A percentile compares a stretch with the other conserved stretches of the same genome.
Evolutionary conservation across 73 alveolate genomes (phyloP).

Genomic region (Tetrahymena thermophila): DNA sequence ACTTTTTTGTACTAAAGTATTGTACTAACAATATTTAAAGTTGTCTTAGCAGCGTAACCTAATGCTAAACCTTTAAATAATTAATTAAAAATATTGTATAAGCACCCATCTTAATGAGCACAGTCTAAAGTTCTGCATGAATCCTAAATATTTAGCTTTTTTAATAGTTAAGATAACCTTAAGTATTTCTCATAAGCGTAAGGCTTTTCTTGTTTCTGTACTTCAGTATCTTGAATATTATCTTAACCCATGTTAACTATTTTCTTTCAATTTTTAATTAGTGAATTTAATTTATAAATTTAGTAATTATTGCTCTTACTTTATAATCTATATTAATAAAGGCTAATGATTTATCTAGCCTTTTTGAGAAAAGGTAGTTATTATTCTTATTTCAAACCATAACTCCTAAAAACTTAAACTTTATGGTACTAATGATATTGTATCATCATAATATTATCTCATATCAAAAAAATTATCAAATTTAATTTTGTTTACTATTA

Average conservation of each 20-base stretch:
- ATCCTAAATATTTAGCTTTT: not conserved
- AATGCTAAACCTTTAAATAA: not conserved
- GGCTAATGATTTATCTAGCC: not conserved
- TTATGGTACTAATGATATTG: not conserved
- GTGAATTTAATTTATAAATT: not conserved
- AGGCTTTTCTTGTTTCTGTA: not conserved
- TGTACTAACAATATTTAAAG: not conserved
- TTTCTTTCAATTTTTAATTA: not conserved
- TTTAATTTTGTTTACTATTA: not conserved
- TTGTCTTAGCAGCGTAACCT: not conserved
- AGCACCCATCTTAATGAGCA: not conserved
- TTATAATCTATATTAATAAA: too few relatives aligned
- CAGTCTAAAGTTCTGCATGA: not conserved
- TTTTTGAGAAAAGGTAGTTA: too few relatives aligned
- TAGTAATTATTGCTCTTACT: not conserved
- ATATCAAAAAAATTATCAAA: not conserved
- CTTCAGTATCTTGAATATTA: not conserved
- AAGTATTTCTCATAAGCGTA: not conserved
- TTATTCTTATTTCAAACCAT: too few relatives aligned
- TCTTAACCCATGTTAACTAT: not conserved
- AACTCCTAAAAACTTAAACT: not conserved
- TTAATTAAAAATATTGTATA: not conserved
- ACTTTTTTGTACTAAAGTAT: not conserved
- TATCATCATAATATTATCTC: not conserved
- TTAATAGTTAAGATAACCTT: not conserved